A percentile compares a stretch with the other conserved stretches of the same genome.
phyloP scores from a whole-genome alignment of 139 green algal species.

The Pleodorina starrii region DNA sequence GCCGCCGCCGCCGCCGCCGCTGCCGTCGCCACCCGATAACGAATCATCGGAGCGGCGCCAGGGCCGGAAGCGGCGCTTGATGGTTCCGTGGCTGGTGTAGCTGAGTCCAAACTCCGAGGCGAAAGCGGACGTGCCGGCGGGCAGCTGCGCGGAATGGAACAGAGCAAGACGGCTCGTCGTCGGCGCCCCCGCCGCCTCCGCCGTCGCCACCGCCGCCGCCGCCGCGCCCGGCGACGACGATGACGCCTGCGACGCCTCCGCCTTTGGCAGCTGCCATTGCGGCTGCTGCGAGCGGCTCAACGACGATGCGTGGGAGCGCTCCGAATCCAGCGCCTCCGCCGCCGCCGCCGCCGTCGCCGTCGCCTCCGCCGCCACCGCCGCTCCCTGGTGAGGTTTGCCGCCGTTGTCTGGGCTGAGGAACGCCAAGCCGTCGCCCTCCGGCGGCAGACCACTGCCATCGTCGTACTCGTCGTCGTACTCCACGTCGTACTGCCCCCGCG shows the following conservation, averaged over 20 bases:
- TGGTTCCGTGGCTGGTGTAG: neutral
- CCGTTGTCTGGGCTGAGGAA: neutral
- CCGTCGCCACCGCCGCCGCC: neutral
- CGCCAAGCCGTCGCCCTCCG: neutral
- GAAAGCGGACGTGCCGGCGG: neutral
- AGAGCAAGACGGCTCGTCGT: neutral
- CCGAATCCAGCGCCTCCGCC: neutral
- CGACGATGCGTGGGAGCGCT: no score
- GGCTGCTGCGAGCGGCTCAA: no score
- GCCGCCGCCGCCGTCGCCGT: neutral
- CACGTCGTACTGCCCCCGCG: neutral
- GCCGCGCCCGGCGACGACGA: neutral
- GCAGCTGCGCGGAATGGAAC: neutral
- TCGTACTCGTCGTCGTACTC: neutral
- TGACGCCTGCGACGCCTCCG: neutral
- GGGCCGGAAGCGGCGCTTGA: neutral
- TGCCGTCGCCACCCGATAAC: neutral
- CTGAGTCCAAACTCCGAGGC: neutral
- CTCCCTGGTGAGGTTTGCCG: neutral
- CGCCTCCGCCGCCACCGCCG: neutral
- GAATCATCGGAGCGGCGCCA: neutral
- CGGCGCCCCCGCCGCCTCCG: no score
- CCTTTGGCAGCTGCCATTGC: neutral
- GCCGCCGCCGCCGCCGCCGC: neutral
- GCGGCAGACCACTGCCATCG: neutral